These are phyloP conservation scores for Uronychia binucleata DNA, from an alignment of 73 alveolate genomes.

Conservation along the genomic window DNA sequence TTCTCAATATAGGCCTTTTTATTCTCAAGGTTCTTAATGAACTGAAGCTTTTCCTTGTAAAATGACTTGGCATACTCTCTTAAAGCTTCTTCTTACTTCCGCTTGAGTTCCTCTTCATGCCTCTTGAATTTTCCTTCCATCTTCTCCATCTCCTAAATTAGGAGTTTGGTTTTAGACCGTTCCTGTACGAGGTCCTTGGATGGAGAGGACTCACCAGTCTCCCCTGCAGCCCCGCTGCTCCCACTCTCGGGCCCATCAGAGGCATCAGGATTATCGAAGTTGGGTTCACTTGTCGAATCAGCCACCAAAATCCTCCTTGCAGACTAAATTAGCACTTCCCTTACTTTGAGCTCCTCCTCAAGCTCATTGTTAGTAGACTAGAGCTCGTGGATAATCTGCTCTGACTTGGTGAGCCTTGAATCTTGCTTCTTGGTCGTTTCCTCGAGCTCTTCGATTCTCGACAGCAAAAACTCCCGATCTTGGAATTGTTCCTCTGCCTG, in stretches of 20 bases:
- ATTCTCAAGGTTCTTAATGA: background rate
- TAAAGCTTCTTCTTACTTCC: background rate
- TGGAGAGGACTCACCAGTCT: too few relatives aligned
- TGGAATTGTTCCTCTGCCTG: background rate
- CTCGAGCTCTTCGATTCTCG: background rate
- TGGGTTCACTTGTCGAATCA: too few relatives aligned
- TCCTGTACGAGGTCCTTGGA: too few relatives aligned
- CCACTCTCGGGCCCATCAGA: background rate
- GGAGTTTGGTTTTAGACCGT: background rate
- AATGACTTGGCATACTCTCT: background rate
- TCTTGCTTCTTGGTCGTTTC: slow-evolving; percentile 8
- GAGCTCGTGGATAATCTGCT: slow-evolving; percentile 15
- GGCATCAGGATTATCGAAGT: too few relatives aligned
- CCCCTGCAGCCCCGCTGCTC: background rate
- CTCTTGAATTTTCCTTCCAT: background rate
- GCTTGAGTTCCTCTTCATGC: background rate
- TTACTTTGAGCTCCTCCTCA: background rate
- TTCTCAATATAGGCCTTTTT: too few relatives aligned
- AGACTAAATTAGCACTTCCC: background rate
- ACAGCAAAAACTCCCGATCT: slow-evolving; percentile 6
- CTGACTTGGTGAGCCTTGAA: background rate
- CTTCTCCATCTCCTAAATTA: background rate
- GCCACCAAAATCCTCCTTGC: background rate
- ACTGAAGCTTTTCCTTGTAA: background rate
- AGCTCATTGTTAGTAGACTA: background rate